Conservation (phyloP, 1,284 basidiomycete genomes). For the Marasmius oreades region DNA sequence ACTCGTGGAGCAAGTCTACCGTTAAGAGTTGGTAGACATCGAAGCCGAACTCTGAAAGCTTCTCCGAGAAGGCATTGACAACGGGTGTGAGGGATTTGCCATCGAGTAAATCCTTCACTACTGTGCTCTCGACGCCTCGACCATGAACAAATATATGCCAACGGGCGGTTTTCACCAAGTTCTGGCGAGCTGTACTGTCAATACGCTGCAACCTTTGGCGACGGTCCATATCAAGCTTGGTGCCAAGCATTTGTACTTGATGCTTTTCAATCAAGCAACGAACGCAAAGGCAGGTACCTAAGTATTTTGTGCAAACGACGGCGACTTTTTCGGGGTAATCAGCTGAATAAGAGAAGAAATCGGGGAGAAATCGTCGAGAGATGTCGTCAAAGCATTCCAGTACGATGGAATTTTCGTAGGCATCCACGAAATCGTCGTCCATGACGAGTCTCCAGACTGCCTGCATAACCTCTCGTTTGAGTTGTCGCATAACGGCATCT, state of each 20-base stretch:
- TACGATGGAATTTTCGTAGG: conserved; percentile 24
- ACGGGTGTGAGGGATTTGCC: too few species aligned
- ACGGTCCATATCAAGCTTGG: conserved; percentile 14
- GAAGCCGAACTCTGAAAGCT: conserved; percentile 14
- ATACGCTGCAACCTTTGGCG: not conserved
- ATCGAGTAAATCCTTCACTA: conserved; percentile 11
- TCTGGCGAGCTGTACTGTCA: conserved; percentile 11
- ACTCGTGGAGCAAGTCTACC: not conserved
- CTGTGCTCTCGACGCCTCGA: conserved; percentile 1
- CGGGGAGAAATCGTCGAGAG: conserved; percentile 15
- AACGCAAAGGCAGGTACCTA: too few species aligned
- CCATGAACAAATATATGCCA: conserved; percentile 17
- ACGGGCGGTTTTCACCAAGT: too few species aligned
- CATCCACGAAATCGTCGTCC: conserved; percentile 25
- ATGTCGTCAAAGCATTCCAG: conserved; percentile 20
- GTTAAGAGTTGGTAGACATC: conserved; percentile 6
- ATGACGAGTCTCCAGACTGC: conserved; percentile 22
- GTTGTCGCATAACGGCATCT: conserved; percentile 18
- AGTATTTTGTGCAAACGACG: conserved; percentile 24
- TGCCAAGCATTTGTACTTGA: conserved; percentile 19
- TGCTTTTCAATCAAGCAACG: conserved; percentile 16
- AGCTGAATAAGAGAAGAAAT: conserved; percentile 23
- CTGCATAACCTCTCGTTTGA: conserved; percentile 27
- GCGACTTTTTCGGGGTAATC: conserved; percentile 30
- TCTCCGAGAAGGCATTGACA: not conserved